Conservation (phyloP, 176 grass and related monocot genomes). For the Hsuehochloa calcarea region DNA sequence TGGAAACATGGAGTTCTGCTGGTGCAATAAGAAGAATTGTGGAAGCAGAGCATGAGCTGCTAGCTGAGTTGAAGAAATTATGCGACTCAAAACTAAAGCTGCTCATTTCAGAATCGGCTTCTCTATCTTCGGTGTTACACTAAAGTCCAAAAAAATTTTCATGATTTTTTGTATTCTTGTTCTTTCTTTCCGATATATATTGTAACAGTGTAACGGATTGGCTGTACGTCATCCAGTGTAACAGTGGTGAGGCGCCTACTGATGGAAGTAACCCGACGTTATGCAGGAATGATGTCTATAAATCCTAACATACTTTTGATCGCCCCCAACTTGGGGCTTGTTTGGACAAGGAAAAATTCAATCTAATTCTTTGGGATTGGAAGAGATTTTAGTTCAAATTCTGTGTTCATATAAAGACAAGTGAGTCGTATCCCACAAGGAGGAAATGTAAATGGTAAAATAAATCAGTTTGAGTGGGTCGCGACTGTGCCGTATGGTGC, state of each 20-base stretch:
- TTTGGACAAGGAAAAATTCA: no score
- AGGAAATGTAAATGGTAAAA: no score
- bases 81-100: constrained; percentile 67
- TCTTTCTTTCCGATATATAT: constrained; percentile 13
- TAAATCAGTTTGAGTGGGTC: no score
- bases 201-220: constrained; percentile 28
- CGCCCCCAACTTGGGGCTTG: background rate
- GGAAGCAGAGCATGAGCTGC: constrained; percentile 43
- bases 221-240: background rate
- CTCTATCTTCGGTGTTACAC: constrained; percentile 28
- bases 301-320: background rate
- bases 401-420: no score
- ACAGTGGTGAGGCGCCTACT: background rate
- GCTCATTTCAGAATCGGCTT: constrained; percentile 35
- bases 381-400: no score
- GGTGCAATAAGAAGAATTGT: constrained; percentile 53
- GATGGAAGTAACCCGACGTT: background rate
- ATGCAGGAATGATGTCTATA: background rate
- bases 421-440: no score
- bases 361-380: no score
- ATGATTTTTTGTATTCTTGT: constrained; percentile 28
- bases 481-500: no score
- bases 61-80: constrained; percentile 48
- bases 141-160: constrained; percentile 30
- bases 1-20: constrained; percentile 63